phyloP scores from a whole-genome alignment of 805 yeast genomes.

The Zygosaccharomyces gambellarensis region DNA sequence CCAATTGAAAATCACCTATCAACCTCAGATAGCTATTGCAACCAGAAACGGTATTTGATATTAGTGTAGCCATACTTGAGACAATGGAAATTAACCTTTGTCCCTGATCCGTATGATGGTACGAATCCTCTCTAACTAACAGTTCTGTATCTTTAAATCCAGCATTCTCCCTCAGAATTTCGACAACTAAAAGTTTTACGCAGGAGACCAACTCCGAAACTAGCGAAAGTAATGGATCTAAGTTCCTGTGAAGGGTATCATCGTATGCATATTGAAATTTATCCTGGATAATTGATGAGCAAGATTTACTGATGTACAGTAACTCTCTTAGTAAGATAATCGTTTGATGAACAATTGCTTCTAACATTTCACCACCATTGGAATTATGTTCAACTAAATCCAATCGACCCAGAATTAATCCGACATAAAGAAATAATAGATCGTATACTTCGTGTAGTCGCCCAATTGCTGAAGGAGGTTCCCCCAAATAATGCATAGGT shows the following conservation, averaged over 20 bases:
- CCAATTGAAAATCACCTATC: conserved; percentile 64
- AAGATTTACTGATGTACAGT: conserved; percentile 52
- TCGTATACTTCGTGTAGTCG: conserved; percentile 63
- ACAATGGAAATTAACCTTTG: conserved; percentile 56
- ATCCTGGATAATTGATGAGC: conserved; percentile 35
- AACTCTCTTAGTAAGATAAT: conserved; percentile 60
- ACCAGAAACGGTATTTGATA: conserved; percentile 45
- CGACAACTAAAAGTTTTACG: conserved; percentile 57
- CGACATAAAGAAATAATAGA: conserved; percentile 55
- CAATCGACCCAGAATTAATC: conserved; percentile 66
- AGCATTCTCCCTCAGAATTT: conserved; percentile 42
- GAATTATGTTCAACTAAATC: conserved; percentile 73
- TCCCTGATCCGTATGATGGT: conserved; percentile 63
- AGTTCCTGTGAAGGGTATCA: conserved; percentile 36
- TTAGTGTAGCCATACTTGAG: conserved; percentile 54
- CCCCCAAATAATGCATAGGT: conserved; percentile 41
- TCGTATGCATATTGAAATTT: conserved; percentile 29
- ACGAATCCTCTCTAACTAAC: conserved; percentile 33
- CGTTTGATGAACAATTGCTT: conserved; percentile 62
- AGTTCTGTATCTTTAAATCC: conserved; percentile 18
- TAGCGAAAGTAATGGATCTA: conserved; percentile 54
- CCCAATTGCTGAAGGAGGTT: conserved; percentile 58
- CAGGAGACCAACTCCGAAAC: conserved; percentile 63
- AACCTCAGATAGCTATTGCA: conserved; percentile 48
- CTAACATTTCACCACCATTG: conserved; percentile 62